Evolutionary conservation across 495 filamentous ascomycete species (phyloP).

Genomic region (Venustampulla echinocandica): DNA sequence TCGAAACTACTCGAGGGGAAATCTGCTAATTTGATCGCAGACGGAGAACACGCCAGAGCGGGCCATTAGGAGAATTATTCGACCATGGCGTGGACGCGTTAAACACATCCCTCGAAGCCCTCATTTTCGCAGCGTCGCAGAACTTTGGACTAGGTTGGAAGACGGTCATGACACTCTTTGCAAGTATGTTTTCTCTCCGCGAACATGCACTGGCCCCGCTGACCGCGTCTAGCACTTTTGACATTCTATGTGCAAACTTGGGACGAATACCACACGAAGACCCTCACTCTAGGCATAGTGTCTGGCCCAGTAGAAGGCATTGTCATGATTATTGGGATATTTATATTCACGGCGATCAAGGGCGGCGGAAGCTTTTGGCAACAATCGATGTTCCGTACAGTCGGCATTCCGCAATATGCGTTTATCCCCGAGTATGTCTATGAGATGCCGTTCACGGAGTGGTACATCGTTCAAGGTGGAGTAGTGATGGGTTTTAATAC

Average conservation of each 20-base stretch:
- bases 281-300: conserved; percentile 82
- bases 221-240: conserved; percentile 49
- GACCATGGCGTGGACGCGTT: conserved; percentile 96
- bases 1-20: neutral
- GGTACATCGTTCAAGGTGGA: conserved; percentile 88
- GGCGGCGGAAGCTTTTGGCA: conserved; percentile 93
- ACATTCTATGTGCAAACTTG: conserved; percentile 98
- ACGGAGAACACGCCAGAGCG: conserved; percentile 83
- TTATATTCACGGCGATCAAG: conserved; percentile 72
- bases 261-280: conserved; percentile 98
- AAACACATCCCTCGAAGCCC: conserved; percentile 87
- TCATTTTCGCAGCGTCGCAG: conserved; percentile 84
- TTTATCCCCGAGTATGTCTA: conserved; percentile 64
- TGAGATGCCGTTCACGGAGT: conserved; percentile 74
- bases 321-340: conserved; percentile 72
- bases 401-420: conserved; percentile 57
- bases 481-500: conserved; percentile 80
- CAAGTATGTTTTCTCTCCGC: conserved; percentile 41
- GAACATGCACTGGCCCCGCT: neutral
- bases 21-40: conserved; percentile 31
- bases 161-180: conserved; percentile 78
- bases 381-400: conserved; percentile 60
- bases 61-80: conserved; percentile 90
- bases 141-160: conserved; percentile 91
- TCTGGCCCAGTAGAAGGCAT: conserved; percentile 96